Base-by-base conservation (phyloP, 495 filamentous ascomycete genomes). In the Penicillium silybi region DNA sequence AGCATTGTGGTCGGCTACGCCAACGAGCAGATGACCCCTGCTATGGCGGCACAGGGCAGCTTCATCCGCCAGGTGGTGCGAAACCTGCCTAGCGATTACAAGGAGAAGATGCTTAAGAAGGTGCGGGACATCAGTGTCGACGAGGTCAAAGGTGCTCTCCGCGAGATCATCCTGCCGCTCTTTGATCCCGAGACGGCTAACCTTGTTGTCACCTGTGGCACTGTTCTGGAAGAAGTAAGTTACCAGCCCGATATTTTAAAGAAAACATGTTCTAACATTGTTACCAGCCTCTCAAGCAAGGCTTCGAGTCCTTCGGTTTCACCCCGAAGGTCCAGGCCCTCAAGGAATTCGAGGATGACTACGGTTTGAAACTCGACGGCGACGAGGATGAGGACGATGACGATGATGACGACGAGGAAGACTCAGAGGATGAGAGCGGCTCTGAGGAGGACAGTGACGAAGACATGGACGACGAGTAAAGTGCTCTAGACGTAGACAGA, bases 271-370 rank as follows among this genome's bases (percentile, higher is more conserved):
- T 11, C 44, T 60, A 49, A 50, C 40, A 27, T 32, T 51, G 13
- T 37, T n/a, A 50, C 13, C 55, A 93, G 89, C 76, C 76, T 34
- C 80, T 95, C 42, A 78, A 83, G 59, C 80, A 85, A 58, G 82
- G 83, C 18, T 88, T 97, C 52, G 72, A 83, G 45, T 73, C 75
- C 8, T 84, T 81, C 38, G 87, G 90, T 0, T 97, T 95, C 77
- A 85, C 83, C 54, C 86, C 88, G 0, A 75, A 86, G 48, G 76
- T 90, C 22, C 84, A 87, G 59, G 63, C 81, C n/a, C 74, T 97
- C 41, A 82, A 85, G 47, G 80, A 84, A 48, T 97, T 95, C 66
- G 83, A 95, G 64, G 90, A 96, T 59, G 89, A 90, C 66, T 98
- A 98, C 68, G 93, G 92, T 5, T 67, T 97, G 23, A 80, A 87